phyloP scores from a whole-genome alignment of 2,329 filamentous ascomycete genomes.

The Chaetomiaceae sp. region DNA sequence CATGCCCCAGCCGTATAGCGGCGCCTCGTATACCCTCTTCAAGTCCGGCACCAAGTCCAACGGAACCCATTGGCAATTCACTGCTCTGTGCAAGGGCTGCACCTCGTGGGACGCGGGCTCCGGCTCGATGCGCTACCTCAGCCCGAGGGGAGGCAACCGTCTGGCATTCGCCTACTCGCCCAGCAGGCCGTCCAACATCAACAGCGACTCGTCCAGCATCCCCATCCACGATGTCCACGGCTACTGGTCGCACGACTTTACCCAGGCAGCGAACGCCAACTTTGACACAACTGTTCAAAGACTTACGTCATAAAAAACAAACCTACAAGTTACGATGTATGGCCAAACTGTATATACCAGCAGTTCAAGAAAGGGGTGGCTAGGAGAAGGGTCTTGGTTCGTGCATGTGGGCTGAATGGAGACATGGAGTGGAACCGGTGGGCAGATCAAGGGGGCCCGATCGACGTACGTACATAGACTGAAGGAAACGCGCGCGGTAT shows the following conservation, averaged over 20 bases:
- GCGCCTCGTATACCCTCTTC: conserved; percentile 33
- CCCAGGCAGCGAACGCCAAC: conserved; percentile 23
- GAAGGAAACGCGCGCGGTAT: too few relatives aligned
- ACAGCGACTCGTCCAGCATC: conserved; percentile 22
- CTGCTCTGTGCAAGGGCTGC: conserved; percentile 34
- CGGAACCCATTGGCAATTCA: conserved; percentile 40
- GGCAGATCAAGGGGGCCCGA: too few relatives aligned
- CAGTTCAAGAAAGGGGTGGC: too few relatives aligned
- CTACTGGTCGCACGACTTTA: conserved; percentile 30
- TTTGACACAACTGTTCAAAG: conserved; percentile 17
- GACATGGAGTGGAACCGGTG: too few relatives aligned
- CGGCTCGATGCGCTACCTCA: conserved; percentile 21
- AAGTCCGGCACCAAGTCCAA: conserved; percentile 37
- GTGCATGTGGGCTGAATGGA: too few relatives aligned
- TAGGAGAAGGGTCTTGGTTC: too few relatives aligned
- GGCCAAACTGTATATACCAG: too few relatives aligned
- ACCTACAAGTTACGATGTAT: too few relatives aligned
- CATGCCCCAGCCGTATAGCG: conserved; percentile 30
- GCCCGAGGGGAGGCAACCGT: conserved; percentile 28
- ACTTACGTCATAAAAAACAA: too few relatives aligned
- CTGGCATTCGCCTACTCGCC: conserved; percentile 30
- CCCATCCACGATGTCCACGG: conserved; percentile 28
- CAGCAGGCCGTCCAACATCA: conserved; percentile 20
- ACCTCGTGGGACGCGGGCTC: conserved; percentile 18
- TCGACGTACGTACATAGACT: too few relatives aligned